Conservation (phyloP, 306 rosid genomes). For the Ammopiptanthus mongolicus region DNA sequence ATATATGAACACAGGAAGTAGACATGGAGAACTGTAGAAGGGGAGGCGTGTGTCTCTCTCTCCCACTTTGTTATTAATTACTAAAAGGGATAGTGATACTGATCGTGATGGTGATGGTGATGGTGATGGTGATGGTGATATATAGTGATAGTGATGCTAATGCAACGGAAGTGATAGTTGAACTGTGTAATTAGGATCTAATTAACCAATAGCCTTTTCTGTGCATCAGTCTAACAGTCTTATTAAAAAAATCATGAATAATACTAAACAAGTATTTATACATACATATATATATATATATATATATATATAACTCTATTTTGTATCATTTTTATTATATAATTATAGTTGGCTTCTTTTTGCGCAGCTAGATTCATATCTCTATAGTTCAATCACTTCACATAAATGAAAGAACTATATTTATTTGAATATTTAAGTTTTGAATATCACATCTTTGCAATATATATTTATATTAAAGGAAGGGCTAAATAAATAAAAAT, state of each 20-base stretch:
- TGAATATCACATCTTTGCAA: no score
- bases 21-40: conserved; percentile 42
- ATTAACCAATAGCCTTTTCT: not conserved
- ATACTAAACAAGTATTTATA: no score
- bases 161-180: conserved; percentile 16
- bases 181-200: conserved; percentile 11
- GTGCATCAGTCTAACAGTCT: not conserved
- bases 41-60: conserved; percentile 31
- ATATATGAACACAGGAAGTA: conserved; percentile 27
- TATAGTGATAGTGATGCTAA: conserved; percentile 5
- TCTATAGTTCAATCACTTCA: no score
- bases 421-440: no score
- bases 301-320: no score
- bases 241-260: not conserved
- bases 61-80: conserved; percentile 24
- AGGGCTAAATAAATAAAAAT: no score
- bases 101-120: conserved; percentile 21
- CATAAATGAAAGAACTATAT: no score
- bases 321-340: no score
- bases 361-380: no score
- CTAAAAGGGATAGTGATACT: conserved; percentile 26
- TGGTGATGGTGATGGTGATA: not conserved
- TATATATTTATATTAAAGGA: no score
- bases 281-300: no score
- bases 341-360: no score